Conservation (phyloP, 352 stramenopile species). For the Halophytophthora batemanensis region DNA sequence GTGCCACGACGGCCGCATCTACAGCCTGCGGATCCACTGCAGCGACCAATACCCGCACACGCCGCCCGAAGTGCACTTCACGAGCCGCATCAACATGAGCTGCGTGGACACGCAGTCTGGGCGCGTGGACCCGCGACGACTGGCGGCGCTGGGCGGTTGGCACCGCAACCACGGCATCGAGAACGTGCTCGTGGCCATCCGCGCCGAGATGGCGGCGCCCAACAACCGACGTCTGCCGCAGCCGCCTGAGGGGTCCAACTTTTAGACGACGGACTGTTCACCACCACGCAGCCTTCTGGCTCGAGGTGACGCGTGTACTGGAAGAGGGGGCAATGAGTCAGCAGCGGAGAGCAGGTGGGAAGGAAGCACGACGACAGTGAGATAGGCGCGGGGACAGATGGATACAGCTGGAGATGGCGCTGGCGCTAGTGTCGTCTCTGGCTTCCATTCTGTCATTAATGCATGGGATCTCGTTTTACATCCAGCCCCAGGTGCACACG, state of each 20-base stretch:
- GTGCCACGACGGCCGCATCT: slow-evolving; percentile 95
- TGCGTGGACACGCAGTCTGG: slow-evolving; percentile 92
- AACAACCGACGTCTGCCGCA: slow-evolving; percentile 90
- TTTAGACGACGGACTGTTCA: slow-evolving; percentile 55
- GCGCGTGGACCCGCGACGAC: slow-evolving; percentile 73
- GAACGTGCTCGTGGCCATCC: slow-evolving; percentile 86
- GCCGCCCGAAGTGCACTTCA: slow-evolving; percentile 94
- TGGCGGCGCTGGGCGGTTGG: slow-evolving; percentile 69
- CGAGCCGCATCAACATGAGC: slow-evolving; percentile 97
- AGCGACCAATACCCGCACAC: slow-evolving; percentile 93
- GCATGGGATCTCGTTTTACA: no score
- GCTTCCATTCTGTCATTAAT: no score
- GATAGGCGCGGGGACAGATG: no score
- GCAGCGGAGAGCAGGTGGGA: no score
- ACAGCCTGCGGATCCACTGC: slow-evolving; percentile 94
- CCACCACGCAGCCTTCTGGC: slow-evolving; percentile 9
- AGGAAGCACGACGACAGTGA: slow-evolving; percentile 4
- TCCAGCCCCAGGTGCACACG: no score
- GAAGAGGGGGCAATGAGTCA: no score
- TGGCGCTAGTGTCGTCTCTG: no score
- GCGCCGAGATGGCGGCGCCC: slow-evolving; percentile 86
- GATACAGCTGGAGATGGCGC: no score
- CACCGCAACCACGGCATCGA: slow-evolving; percentile 90
- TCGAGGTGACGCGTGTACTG: slow-evolving; percentile 5
- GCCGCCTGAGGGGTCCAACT: slow-evolving; percentile 88